phyloP scores from a whole-genome alignment of 176 grass and related monocot species.

The Triticum aestivum region DNA sequence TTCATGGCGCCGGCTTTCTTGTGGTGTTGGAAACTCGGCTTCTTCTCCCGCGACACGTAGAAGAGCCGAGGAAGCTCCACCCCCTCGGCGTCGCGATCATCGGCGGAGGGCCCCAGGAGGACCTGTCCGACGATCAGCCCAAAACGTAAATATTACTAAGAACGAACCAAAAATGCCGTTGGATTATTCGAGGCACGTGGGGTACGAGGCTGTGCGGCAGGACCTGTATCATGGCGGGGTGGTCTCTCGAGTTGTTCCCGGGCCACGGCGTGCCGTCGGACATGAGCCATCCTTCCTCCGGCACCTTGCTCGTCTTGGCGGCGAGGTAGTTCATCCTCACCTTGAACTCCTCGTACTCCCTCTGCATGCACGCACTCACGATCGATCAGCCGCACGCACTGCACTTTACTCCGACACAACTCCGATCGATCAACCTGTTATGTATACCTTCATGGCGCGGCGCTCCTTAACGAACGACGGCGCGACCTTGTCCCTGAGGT shows the following conservation, averaged over 20 bases:
- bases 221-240: conserved; percentile 72
- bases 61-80: conserved; percentile 56
- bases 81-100: conserved; percentile 37
- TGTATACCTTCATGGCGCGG: conserved; percentile 53
- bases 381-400: background rate
- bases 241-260: conserved; percentile 65
- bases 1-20: conserved; percentile 70
- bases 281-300: conserved; percentile 76
- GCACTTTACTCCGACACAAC: too few species aligned
- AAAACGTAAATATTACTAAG: background rate
- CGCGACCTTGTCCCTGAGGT: conserved; percentile 40
- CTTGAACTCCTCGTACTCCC: conserved; percentile 71
- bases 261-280: conserved; percentile 71
- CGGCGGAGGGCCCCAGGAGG: conserved; percentile 39
- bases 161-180: too few species aligned
- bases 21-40: conserved; percentile 53
- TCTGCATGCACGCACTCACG: conserved; percentile 23
- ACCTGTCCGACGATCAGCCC: conserved; percentile 24
- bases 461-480: conserved; percentile 59
- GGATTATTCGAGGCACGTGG: too few species aligned
- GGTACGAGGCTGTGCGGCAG: background rate
- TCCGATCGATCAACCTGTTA: background rate
- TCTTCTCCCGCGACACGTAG: conserved; percentile 73
- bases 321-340: conserved; percentile 55
- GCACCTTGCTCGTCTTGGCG: conserved; percentile 53